phyloP scores from a whole-genome alignment of 2,329 filamentous ascomycete genomes.

The Penicillium italicum region DNA sequence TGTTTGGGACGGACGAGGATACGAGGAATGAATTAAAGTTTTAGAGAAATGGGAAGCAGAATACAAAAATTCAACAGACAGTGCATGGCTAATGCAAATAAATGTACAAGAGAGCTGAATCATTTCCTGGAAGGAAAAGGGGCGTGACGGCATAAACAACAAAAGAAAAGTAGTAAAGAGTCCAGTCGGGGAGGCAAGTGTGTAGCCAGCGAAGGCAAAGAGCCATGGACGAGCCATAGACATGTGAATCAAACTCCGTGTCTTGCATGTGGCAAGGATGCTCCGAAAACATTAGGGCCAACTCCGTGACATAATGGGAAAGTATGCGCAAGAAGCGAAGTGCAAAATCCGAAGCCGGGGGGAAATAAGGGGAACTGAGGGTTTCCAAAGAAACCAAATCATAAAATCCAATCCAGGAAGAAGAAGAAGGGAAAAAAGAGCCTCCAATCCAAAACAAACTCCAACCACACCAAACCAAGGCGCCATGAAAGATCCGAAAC shows the following conservation, averaged over 20 bases:
- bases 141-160: conserved; percentile 31
- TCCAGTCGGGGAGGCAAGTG: conserved; percentile 13
- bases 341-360: conserved; percentile 3
- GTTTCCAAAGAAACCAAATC: conserved; percentile 5
- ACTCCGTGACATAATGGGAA: conserved; percentile 21
- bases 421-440: neutral
- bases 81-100: conserved; percentile 22
- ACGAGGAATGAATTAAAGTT: neutral
- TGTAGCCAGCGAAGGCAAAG: conserved; percentile 6
- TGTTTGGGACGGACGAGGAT: neutral
- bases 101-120: conserved; percentile 26
- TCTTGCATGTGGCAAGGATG: conserved; percentile 16
- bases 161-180: conserved; percentile 28
- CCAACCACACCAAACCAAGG: conserved; percentile 17
- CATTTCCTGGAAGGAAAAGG: conserved; percentile 17
- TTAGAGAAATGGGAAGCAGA: neutral
- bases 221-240: conserved; percentile 1
- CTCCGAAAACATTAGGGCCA: conserved; percentile 14
- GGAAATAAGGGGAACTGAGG: conserved; percentile 3
- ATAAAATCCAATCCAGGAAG: conserved; percentile 15
- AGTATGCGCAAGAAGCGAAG: conserved; percentile 26
- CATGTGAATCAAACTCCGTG: conserved; percentile 14
- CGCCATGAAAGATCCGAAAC: conserved; percentile 17
- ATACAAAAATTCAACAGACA: conserved; percentile 10
- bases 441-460: neutral